Base-by-base conservation (phyloP, 2,329 filamentous ascomycete genomes). In the Tolypocladium endophyticum region DNA sequence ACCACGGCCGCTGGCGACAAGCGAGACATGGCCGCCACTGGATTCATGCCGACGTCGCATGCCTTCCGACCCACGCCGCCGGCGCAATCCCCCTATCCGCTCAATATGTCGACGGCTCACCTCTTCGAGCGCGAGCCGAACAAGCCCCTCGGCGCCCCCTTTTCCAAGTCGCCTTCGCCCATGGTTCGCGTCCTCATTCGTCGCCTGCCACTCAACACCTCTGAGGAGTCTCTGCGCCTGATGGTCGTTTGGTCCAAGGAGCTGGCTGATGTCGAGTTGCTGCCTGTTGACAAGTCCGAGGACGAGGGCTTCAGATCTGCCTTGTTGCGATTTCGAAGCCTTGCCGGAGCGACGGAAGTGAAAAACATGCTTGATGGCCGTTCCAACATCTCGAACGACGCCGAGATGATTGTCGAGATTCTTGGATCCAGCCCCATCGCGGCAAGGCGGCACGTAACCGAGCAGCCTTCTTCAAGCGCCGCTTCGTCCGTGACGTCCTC, bases 191-290 rank as follows among this genome's bases (percentile, higher is more conserved):
- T 84, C 41, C 68, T 83, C 55, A 81, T 86, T 61, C 80, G 80
- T 58, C 76, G 78, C 63, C 74, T 87, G 16, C 82, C 83, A 1
- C 63, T 74, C 56, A 79, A 81, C 64, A 82, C 79, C 3, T 79
- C 79, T 1, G 79, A 83, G 57, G 78, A 84, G 57, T 76, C 77
- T 30, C 66, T 87, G 57, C 75, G 79, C 55, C 70, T 82, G 36
- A 85, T 86, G 82, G 74, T 83, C 39, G 74, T 84, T 50, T 85
- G 82, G 72, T 83, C 81, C 57, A 77, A 85, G 64, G 82, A 85
- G 43, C 72, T 84, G 16, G 68, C 77, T 43, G 74, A 77, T 53
- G 74, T 81, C 23, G 77, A 84, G 64, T 71, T 86, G 33, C 70
- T 85, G 4, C 73, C 80, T 1, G 63, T 73, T 30, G 78, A 84